A percentile compares a stretch with the other conserved stretches of the same genome.
These are phyloP conservation scores for Dendryphion nanum DNA, from an alignment of 2,329 filamentous ascomycete genomes.

Conservation along the genomic window DNA sequence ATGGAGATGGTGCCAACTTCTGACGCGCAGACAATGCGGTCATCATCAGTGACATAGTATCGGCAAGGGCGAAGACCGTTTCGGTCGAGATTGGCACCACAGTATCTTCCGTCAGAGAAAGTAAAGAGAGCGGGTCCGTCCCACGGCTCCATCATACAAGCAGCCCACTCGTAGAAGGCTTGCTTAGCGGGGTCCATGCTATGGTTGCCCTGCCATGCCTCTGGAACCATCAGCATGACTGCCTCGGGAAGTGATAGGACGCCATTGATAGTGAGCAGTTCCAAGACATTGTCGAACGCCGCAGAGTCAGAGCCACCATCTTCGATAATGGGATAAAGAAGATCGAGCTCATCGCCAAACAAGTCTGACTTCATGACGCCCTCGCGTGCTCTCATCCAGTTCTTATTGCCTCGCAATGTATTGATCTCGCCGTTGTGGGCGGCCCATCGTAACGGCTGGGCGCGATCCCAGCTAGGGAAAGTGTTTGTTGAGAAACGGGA, in stretches of 20 bases:
- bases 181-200: conserved; percentile 93
- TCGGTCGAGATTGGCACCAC: conserved; percentile 92
- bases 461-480: conserved; percentile 97
- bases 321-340: conserved; percentile 90
- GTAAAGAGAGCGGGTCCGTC: conserved; percentile 96
- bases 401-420: conserved; percentile 95
- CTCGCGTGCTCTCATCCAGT: conserved; percentile 98
- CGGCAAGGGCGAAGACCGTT: conserved; percentile 94
- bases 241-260: conserved; percentile 93
- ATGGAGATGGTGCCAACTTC: conserved; percentile 93
- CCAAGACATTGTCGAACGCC: conserved; percentile 94
- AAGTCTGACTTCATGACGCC: conserved; percentile 90
- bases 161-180: conserved; percentile 98
- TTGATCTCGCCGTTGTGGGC: conserved; percentile 99
- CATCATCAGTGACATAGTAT: conserved; percentile 95
- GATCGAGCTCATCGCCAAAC: conserved; percentile 88
- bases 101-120: conserved; percentile 94
- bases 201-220: conserved; percentile 94
- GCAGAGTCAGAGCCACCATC: conserved; percentile 96
- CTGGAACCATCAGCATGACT: conserved; percentile 97
- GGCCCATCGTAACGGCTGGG: conserved; percentile 92
- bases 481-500: conserved; percentile 98
- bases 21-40: conserved; percentile 94
- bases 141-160: conserved; percentile 99
- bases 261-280: conserved; percentile 91